phyloP scores from a whole-genome alignment of 768 basidiomycete species.

The Sporobolomyces pararoseus region DNA sequence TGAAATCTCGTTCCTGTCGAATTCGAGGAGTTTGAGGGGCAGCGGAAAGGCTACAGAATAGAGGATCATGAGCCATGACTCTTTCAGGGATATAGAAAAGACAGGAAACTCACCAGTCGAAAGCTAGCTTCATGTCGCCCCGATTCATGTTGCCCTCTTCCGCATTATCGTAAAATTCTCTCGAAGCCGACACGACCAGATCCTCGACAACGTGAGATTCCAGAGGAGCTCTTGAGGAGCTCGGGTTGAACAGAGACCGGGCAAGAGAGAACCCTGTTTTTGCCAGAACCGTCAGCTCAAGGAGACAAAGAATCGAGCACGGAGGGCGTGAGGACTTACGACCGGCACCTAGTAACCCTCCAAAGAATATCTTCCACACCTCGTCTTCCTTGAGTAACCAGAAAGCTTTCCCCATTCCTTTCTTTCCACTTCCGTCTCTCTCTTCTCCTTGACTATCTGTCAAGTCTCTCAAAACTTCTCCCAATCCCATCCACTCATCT shows the following conservation, averaged over 20 bases:
- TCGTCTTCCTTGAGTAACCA: slow-evolving; percentile 68
- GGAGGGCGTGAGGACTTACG: no score
- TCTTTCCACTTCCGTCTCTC: slow-evolving; percentile 59
- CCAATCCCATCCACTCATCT: slow-evolving; percentile 79
- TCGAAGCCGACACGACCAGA: slow-evolving; percentile 72
- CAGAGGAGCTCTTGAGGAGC: slow-evolving; percentile 55
- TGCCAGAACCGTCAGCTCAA: slow-evolving; percentile 51
- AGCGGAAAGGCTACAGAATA: slow-evolving; percentile 65
- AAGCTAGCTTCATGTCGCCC: slow-evolving; percentile 94
- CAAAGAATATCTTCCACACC: slow-evolving; percentile 74
- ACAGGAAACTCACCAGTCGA: slow-evolving; percentile 67
- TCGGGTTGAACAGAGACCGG: slow-evolving; percentile 56
- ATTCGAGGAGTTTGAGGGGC: slow-evolving; percentile 63
- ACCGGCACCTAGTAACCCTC: slow-evolving; percentile 77
- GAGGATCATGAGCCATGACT: slow-evolving; percentile 16
- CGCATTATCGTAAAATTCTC: slow-evolving; percentile 93
- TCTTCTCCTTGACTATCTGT: slow-evolving; percentile 52
- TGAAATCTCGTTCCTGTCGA: slow-evolving; percentile 75
- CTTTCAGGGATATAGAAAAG: neutral
- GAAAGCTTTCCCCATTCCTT: slow-evolving; percentile 65
- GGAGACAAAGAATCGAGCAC: neutral
- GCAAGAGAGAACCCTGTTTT: slow-evolving; percentile 19
- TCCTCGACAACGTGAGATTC: slow-evolving; percentile 58
- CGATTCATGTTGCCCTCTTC: slow-evolving; percentile 82
- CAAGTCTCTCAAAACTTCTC: slow-evolving; percentile 86